Evolutionary conservation across 257 asterid genomes (phyloP).

Genomic region (Solanum gracilifrons): DNA sequence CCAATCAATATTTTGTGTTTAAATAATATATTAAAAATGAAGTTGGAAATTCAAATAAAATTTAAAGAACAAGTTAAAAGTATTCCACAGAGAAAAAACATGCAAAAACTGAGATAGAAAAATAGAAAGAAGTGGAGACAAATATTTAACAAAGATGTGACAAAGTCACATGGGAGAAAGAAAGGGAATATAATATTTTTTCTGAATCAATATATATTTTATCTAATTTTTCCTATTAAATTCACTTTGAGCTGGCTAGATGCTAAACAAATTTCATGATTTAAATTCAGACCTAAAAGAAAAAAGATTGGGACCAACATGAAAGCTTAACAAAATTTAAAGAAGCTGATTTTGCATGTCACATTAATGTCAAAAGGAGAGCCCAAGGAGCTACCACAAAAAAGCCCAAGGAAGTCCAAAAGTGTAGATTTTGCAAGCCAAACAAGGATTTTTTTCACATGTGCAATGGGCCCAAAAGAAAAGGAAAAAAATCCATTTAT

Average conservation of each 20-base stretch:
- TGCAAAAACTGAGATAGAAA: neutral
- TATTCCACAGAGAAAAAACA: too few relatives aligned
- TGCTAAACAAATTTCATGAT: neutral
- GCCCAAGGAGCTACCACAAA: neutral
- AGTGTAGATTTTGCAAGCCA: neutral
- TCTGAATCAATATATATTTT: too few relatives aligned
- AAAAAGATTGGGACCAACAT: neutral
- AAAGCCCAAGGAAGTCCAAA: neutral
- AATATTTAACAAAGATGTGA: neutral
- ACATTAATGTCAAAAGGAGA: neutral
- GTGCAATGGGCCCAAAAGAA: neutral
- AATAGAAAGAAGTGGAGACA: neutral
- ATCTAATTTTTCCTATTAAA: neutral
- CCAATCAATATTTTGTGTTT: neutral
- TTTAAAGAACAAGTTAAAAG: too few relatives aligned
- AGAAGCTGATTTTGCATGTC: neutral
- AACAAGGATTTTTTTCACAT: neutral
- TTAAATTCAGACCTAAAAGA: neutral
- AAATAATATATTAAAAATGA: too few relatives aligned
- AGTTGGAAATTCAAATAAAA: too few relatives aligned
- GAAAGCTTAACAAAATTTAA: neutral
- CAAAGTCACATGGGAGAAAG: neutral
- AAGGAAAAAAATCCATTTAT: neutral
- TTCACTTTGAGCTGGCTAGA: neutral
- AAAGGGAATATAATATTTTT: neutral